Evolutionary conservation across 352 stramenopile genomes (phyloP).

Genomic region (Blastocystis sp.): DNA sequence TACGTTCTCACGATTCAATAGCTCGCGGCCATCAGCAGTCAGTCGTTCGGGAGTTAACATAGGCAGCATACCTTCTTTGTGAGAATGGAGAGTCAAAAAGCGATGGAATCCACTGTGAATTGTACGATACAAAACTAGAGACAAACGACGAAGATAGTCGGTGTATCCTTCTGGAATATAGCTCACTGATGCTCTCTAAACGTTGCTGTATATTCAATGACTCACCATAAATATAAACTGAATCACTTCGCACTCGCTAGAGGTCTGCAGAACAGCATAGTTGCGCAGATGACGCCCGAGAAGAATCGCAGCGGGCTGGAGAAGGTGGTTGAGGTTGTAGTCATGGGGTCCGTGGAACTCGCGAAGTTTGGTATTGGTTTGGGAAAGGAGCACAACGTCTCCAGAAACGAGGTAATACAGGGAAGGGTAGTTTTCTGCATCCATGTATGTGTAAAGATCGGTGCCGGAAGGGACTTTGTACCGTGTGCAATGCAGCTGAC

Average conservation of each 20-base stretch:
- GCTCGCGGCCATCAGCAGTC: not conserved
- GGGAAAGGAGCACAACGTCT: not conserved
- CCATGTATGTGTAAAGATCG: constrained; percentile 34
- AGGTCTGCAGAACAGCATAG: not conserved
- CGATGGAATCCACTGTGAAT: constrained; percentile 11
- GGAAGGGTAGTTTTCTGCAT: constrained; percentile 6
- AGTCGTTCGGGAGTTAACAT: not conserved
- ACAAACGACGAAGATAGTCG: constrained; percentile 29
- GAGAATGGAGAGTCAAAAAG: not conserved
- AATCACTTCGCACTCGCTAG: not conserved
- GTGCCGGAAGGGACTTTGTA: constrained; percentile 1
- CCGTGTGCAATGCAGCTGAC: constrained; percentile 16
- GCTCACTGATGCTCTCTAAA: not conserved
- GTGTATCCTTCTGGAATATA: not conserved
- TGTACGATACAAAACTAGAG: constrained; percentile 13
- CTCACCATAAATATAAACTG: constrained; percentile 9
- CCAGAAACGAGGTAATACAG: constrained; percentile 30
- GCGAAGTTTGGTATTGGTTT: not conserved
- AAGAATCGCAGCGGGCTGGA: not conserved
- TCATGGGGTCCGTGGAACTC: not conserved
- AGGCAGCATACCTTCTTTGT: not conserved
- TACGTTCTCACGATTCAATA: not conserved
- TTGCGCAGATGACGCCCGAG: not conserved
- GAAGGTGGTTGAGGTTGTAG: constrained; percentile 44
- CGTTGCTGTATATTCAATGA: not conserved